A percentile compares a stretch with the other conserved stretches of the same genome.
These are phyloP conservation scores for Conringia planisiliqua DNA, from an alignment of 345 rosid genomes.

Conservation along the genomic window DNA sequence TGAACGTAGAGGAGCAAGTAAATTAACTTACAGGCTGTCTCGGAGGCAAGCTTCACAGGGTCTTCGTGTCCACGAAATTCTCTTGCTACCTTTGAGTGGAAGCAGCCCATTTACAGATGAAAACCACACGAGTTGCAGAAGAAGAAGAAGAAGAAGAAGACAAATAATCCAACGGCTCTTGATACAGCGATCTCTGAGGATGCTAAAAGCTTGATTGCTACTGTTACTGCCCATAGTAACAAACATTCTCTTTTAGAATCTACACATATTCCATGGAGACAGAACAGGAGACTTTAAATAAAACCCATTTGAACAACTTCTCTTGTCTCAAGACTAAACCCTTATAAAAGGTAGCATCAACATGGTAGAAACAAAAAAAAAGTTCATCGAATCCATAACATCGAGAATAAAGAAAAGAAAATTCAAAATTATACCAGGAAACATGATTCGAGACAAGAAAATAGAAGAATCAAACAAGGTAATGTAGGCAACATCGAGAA, in stretches of 20 bases:
- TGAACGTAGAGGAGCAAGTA: background rate
- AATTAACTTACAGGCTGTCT: constrained; percentile 77
- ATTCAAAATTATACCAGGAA: background rate
- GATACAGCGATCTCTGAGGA: background rate
- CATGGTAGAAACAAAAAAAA: background rate
- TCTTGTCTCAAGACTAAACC: background rate
- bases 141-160: background rate
- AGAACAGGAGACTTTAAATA: background rate
- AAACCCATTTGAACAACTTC: background rate
- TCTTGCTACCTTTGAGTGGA: constrained; percentile 64
- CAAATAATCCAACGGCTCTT: background rate
- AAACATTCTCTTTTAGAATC: constrained; percentile 1
- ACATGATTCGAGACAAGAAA: background rate
- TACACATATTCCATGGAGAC: background rate
- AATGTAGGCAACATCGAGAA: constrained; percentile 6
- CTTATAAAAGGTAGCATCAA: constrained; percentile 2
- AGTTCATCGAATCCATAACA: background rate
- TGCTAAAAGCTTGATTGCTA: constrained; percentile 14
- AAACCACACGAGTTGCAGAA: background rate
- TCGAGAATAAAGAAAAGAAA: background rate
- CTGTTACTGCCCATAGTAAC: constrained; percentile 24
- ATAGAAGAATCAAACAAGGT: background rate
- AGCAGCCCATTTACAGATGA: constrained; percentile 87
- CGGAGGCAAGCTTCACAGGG: constrained; percentile 79
- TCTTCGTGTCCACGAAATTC: constrained; percentile 83